Conservation (phyloP, 768 basidiomycete genomes). For the Mycena sanguinolenta region DNA sequence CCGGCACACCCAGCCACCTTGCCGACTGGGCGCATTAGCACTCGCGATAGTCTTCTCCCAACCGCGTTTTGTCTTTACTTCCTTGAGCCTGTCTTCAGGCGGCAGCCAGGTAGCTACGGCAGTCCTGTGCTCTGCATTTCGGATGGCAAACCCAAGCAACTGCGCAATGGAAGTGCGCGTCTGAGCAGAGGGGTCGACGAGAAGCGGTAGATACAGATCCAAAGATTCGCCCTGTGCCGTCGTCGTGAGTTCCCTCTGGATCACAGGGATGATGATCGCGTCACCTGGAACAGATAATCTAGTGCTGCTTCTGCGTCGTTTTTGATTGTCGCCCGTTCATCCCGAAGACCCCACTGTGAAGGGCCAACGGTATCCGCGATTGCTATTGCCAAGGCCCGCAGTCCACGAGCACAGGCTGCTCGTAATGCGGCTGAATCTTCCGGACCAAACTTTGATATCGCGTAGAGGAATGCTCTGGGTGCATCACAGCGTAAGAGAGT, state of each 20-base stretch:
- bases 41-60: conserved; percentile 76
- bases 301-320: conserved; percentile 70
- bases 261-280: conserved; percentile 2
- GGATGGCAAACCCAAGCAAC: conserved; percentile 66
- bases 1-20: conserved; percentile 73
- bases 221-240: conserved; percentile 65
- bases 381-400: conserved; percentile 70
- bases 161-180: conserved; percentile 67
- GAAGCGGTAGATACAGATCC: conserved; percentile 77
- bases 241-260: background rate
- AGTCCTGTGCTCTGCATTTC: conserved; percentile 62
- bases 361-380: conserved; percentile 80
- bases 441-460: conserved; percentile 64
- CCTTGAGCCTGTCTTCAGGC: conserved; percentile 64
- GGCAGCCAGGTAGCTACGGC: conserved; percentile 76
- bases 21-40: conserved; percentile 53
- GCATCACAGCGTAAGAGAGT: conserved; percentile 71
- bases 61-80: conserved; percentile 71
- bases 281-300: conserved; percentile 77
- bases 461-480: conserved; percentile 71
- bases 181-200: conserved; percentile 59
- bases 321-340: conserved; percentile 56
- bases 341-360: conserved; percentile 72
- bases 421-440: conserved; percentile 57
- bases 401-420: conserved; percentile 72